These are phyloP conservation scores for Solanum gandarillasii DNA, from an alignment of 257 asterid genomes.

Conservation along the genomic window DNA sequence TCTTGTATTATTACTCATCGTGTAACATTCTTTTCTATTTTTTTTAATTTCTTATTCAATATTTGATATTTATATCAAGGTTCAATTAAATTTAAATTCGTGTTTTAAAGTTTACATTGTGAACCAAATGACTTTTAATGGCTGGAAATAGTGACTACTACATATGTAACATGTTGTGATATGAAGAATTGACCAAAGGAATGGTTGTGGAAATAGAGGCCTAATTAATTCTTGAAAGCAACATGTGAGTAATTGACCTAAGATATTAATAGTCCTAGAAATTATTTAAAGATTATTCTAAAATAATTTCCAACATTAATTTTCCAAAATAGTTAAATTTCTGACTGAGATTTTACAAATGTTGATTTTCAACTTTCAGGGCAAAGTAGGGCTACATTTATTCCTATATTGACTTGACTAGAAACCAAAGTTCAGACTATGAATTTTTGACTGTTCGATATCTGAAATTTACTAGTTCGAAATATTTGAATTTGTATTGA, in stretches of 20 bases:
- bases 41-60: fast-evolving
- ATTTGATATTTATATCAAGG: neutral
- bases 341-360: neutral
- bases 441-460: neutral
- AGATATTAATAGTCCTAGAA: neutral
- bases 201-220: neutral
- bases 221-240: neutral
- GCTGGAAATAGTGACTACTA: neutral
- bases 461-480: neutral
- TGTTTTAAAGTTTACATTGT: too few species aligned
- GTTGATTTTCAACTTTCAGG: neutral
- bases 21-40: neutral
- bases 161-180: neutral
- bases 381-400: neutral
- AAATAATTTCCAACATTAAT: neutral
- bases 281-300: neutral
- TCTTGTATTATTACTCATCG: neutral
- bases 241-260: neutral
- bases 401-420: neutral
- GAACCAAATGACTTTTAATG: neutral
- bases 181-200: neutral
- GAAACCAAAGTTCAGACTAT: neutral
- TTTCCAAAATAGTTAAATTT: neutral
- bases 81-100: neutral
- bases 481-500: neutral